A percentile compares a stretch with the other conserved stretches of the same genome.
These are phyloP conservation scores for Stachybotrys echinatus DNA, from an alignment of 2,329 filamentous ascomycete species.

Conservation along the genomic window DNA sequence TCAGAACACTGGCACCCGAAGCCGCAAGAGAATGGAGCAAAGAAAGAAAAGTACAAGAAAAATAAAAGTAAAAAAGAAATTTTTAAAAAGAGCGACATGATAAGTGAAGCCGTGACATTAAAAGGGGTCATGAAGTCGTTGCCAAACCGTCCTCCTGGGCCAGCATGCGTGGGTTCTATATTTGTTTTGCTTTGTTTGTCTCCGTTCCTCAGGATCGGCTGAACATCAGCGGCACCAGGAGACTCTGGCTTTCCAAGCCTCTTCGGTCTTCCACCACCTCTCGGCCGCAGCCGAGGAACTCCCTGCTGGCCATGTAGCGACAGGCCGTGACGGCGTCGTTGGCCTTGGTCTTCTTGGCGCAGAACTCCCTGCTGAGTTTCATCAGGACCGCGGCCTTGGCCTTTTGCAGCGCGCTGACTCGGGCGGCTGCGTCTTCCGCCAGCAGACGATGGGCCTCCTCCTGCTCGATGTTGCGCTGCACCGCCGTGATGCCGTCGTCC, in stretches of 20 bases:
- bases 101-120: not conserved
- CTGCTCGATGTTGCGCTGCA: conserved; percentile 53
- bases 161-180: not conserved
- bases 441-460: conserved; percentile 51
- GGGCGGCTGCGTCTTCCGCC: conserved; percentile 51
- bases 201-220: conserved; percentile 31
- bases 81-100: no score
- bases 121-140: not conserved
- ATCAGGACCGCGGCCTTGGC: conserved; percentile 56
- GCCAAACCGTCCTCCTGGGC: not conserved
- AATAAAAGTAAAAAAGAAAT: no score
- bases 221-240: conserved; percentile 57
- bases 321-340: conserved; percentile 28
- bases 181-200: not conserved
- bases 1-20: no score
- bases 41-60: not conserved
- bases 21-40: not conserved
- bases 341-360: conserved; percentile 22
- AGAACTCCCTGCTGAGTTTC: conserved; percentile 51
- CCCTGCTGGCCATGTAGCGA: conserved; percentile 22
- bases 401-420: conserved; percentile 49
- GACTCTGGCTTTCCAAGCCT: conserved; percentile 46
- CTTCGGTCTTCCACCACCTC: conserved; percentile 36
- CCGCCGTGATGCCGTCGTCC: conserved; percentile 46
- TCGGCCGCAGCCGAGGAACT: conserved; percentile 23